These are phyloP conservation scores for Phytophthora palmivora DNA, from an alignment of 352 stramenopile genomes.

Conservation along the genomic window DNA sequence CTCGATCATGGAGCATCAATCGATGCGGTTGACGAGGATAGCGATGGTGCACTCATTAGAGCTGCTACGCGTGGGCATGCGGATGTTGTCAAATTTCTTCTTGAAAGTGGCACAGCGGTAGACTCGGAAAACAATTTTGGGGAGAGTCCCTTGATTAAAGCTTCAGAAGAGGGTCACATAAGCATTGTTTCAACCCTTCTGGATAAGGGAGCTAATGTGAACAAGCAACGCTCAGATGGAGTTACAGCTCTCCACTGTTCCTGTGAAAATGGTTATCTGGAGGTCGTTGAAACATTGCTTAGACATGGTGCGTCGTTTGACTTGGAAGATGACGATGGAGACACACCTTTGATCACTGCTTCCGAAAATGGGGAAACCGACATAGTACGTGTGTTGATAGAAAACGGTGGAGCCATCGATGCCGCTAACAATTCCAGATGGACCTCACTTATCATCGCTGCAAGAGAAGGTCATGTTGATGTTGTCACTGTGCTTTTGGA, in stretches of 20 bases:
- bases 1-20: constrained; percentile 2
- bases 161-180: not conserved
- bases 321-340: not conserved
- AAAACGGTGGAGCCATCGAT: not conserved
- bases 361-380: constrained; percentile 1
- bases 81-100: constrained; percentile 2
- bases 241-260: not conserved
- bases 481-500: constrained; percentile 13
- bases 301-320: not conserved
- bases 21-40: constrained; percentile 1
- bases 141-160: not conserved
- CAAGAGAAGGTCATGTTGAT: not conserved
- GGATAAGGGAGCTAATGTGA: not conserved
- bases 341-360: constrained; percentile 9
- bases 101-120: not conserved
- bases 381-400: constrained; percentile 5
- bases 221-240: not conserved
- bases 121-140: not conserved
- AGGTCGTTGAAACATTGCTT: constrained; percentile 4
- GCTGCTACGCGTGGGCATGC: not conserved
- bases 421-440: not conserved
- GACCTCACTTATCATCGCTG: constrained; percentile 5
- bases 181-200: constrained; percentile 3
- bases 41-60: not conserved
- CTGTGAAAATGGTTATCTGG: not conserved